Conservation (phyloP, 305 asterid species). For the Fraxinus sp. region DNA sequence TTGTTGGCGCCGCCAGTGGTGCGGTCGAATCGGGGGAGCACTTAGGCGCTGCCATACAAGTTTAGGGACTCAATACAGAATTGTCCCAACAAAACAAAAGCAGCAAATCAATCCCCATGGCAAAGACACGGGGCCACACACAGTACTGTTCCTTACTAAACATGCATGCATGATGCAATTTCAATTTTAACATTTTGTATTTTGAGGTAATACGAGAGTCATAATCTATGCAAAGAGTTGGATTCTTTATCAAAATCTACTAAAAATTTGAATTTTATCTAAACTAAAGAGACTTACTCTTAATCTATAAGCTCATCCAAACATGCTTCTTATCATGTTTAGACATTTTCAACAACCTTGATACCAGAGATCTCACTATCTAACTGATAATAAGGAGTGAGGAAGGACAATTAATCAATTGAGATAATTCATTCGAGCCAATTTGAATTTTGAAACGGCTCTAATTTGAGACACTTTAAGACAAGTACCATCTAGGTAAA, state of each 20-base stretch:
- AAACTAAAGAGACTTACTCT: too few species aligned
- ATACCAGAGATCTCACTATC: not conserved
- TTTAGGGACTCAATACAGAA: conserved; percentile 36
- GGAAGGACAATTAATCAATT: too few species aligned
- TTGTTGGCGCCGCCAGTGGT: conserved; percentile 21
- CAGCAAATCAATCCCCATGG: conserved; percentile 1
- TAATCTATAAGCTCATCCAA: too few species aligned
- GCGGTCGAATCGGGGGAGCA: conserved; percentile 40
- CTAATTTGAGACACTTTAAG: not conserved
- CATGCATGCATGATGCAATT: too few species aligned
- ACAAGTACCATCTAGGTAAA: not conserved
- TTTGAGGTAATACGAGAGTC: too few species aligned
- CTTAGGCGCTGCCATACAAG: conserved; percentile 47
- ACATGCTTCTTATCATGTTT: too few species aligned
- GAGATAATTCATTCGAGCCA: not conserved
- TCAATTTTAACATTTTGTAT: too few species aligned
- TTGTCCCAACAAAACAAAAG: conserved; percentile 26
- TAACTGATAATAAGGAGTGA: too few species aligned
- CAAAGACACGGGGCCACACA: conserved; percentile 25
- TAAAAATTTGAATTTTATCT: too few species aligned
- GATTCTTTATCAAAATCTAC: too few species aligned
- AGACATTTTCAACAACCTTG: too few species aligned
- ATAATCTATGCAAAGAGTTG: too few species aligned
- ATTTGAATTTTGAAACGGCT: not conserved
- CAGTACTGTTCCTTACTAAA: not conserved